phyloP scores from a whole-genome alignment of 2,329 filamentous ascomycete genomes.

The Pseudogymnoascus pannorum region DNA sequence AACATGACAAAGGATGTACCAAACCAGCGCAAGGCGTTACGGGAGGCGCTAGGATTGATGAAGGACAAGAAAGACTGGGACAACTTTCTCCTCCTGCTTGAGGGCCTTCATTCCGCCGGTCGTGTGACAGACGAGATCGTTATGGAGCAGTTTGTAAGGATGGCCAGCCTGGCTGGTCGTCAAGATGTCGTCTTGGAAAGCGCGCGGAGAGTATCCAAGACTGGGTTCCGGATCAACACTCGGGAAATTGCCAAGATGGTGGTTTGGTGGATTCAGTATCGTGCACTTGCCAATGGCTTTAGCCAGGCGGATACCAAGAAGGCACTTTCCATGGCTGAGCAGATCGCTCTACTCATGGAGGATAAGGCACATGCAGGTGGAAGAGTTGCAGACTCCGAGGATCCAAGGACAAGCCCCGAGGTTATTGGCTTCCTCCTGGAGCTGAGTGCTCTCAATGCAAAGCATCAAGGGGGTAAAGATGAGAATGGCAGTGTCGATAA shows the following conservation, averaged over 20 bases:
- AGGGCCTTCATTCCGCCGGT: slow-evolving; percentile 21
- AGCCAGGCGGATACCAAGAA: slow-evolving; percentile 20
- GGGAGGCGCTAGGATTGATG: slow-evolving; percentile 23
- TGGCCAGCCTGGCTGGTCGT: slow-evolving; percentile 15
- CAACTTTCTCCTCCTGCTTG: slow-evolving; percentile 26
- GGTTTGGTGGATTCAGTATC: slow-evolving; percentile 19
- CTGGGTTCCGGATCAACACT: slow-evolving; percentile 23
- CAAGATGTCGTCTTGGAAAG: slow-evolving; percentile 27
- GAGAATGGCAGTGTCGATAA: slow-evolving; percentile 31
- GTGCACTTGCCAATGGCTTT: slow-evolving; percentile 21
- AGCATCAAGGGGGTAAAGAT: slow-evolving; percentile 33
- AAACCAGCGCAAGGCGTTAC: slow-evolving; percentile 10
- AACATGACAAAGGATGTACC: slow-evolving; percentile 20
- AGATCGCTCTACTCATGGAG: slow-evolving; percentile 24
- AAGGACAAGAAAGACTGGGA: slow-evolving; percentile 28
- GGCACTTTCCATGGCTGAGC: slow-evolving; percentile 26
- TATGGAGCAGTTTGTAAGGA: slow-evolving; percentile 16
- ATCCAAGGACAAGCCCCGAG: slow-evolving; percentile 34
- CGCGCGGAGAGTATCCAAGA: slow-evolving; percentile 21
- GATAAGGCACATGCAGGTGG: slow-evolving; percentile 21
- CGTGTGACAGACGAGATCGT: background rate
- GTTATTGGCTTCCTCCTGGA: slow-evolving; percentile 37
- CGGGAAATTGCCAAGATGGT: slow-evolving; percentile 14
- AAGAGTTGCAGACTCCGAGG: slow-evolving; percentile 16
- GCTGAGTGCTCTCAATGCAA: slow-evolving; percentile 36